Conservation (phyloP, 257 asterid genomes). For the Fraxinus anomala region DNA sequence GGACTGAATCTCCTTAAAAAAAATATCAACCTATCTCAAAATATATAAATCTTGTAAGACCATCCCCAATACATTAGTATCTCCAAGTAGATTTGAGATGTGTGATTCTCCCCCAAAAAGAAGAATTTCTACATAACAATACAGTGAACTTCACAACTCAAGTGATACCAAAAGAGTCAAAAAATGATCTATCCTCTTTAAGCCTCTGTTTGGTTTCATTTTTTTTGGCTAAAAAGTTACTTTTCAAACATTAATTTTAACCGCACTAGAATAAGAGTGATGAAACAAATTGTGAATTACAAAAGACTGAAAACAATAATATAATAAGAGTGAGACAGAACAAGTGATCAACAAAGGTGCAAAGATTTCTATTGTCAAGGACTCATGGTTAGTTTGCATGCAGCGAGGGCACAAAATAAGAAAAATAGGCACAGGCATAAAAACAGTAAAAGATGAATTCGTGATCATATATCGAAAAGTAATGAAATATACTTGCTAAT, state of each 20-base stretch:
- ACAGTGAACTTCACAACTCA: neutral
- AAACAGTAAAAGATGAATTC: neutral
- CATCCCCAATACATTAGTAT: neutral
- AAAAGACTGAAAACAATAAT: neutral
- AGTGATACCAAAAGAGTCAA: neutral
- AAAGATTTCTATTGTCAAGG: neutral
- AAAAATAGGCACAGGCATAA: neutral
- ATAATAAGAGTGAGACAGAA: neutral
- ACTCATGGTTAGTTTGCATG: neutral
- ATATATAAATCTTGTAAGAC: slow-evolving; percentile 14
- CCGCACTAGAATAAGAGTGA: too few species aligned
- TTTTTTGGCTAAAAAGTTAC: too few species aligned
- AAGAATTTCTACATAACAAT: neutral
- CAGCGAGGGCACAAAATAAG: neutral
- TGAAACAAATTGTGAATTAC: neutral
- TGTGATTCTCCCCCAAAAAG: neutral
- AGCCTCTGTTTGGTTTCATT: too few species aligned
- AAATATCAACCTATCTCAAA: slow-evolving; percentile 6
- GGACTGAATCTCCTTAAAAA: slow-evolving; percentile 19
- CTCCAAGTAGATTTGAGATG: neutral
- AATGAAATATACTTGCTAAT: neutral
- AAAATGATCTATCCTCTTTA: neutral
- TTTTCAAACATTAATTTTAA: too few species aligned
- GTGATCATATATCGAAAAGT: neutral
- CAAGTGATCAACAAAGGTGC: neutral